These are phyloP conservation scores for Xanthoceras sorbifolium DNA, from an alignment of 345 rosid genomes.

Conservation along the genomic window DNA sequence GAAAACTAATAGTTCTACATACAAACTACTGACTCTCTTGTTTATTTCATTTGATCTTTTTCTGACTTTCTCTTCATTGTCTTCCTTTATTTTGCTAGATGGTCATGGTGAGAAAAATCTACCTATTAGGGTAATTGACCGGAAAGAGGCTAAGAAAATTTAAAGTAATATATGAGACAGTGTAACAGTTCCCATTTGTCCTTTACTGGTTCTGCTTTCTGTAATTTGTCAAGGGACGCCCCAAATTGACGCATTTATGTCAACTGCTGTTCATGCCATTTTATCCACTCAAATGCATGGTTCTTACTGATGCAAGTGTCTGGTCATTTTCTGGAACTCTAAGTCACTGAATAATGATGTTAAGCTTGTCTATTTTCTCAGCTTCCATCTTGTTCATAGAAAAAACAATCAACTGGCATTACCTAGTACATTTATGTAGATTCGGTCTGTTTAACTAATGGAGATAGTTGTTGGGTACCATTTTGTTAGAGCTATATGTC, in stretches of 20 bases:
- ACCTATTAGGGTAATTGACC: background rate
- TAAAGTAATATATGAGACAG: background rate
- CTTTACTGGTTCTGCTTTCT: background rate
- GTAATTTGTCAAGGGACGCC: background rate
- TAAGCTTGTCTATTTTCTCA: background rate
- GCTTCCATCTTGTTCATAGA: background rate
- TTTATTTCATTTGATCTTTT: background rate
- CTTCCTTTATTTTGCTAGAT: background rate
- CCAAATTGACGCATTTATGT: background rate
- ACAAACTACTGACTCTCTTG: background rate
- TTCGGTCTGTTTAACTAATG: background rate
- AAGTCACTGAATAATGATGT: background rate
- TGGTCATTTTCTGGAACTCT: background rate
- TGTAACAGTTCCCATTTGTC: background rate
- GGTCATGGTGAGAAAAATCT: background rate
- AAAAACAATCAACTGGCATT: background rate
- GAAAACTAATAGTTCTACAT: background rate
- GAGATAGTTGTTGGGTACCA: background rate
- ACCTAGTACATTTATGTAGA: background rate
- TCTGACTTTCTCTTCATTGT: background rate
- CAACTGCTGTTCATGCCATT: background rate
- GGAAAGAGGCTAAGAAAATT: background rate
- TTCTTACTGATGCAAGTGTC: background rate
- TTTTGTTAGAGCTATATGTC: background rate
- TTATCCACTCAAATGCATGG: background rate